These are phyloP conservation scores for Pestalotiopsis sp. DNA, from an alignment of 2,329 filamentous ascomycete genomes.

Conservation along the genomic window DNA sequence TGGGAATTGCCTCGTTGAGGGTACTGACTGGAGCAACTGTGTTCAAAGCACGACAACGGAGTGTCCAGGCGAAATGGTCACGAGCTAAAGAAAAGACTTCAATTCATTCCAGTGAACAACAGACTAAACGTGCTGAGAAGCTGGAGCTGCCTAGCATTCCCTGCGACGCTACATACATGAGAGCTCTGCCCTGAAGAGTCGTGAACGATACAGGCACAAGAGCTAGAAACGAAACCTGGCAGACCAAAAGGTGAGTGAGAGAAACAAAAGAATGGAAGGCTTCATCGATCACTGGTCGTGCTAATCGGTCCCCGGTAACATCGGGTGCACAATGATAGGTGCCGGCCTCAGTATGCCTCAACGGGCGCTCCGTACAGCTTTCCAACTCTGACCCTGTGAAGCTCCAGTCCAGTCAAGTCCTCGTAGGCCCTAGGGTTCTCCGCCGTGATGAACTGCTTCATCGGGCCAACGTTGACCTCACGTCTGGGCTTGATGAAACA, in stretches of 20 bases:
- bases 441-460: constrained; percentile 2
- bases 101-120: background rate
- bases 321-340: background rate
- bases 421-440: background rate
- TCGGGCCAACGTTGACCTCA: constrained; percentile 11
- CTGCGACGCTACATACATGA: background rate
- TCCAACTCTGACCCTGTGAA: constrained; percentile 3
- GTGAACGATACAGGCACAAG: background rate
- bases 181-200: background rate
- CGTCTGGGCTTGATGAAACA: constrained; percentile 16
- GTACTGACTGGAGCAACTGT: background rate
- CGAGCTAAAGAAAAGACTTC: background rate
- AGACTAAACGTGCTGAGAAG: background rate
- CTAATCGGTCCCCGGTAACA: background rate
- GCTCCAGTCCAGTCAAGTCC: background rate
- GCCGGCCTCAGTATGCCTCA: background rate
- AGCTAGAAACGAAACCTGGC: background rate
- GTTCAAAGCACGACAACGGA: background rate
- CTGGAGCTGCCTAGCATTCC: background rate
- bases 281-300: background rate
- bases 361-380: constrained; percentile 3
- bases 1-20: background rate
- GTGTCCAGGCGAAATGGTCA: background rate
- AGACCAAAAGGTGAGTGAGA: background rate
- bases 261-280: background rate